Evolutionary conservation across 345 rosid species (phyloP), one percentile per base, ranked within the genome.

Genomic region (Triadica sebifera): DNA sequence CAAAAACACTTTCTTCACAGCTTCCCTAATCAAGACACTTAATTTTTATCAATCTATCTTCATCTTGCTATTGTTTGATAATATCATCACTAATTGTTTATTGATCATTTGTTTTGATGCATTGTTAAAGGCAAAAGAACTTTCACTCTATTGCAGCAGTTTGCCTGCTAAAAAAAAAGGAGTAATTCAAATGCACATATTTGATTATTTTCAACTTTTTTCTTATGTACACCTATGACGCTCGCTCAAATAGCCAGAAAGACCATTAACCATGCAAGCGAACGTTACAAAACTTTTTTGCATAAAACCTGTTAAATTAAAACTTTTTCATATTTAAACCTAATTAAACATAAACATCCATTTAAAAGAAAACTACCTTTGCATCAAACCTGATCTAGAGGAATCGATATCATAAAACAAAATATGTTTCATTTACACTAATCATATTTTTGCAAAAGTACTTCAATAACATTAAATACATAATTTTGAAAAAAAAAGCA

Each of bases 161-260:
- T 95, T 87, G 61, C 91, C 97, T 20, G 98, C 99, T 69, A n/a
- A n/a, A 95, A 75, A 69, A 91, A 90, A 78, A 98, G 98, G 0
- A 95, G 90, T 80, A 95, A 83, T 77, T 95, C 97, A 73, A 95
- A 84, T 38, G 94, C 89, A 73, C 89, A 86, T n/a, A 87, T 63
- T 81, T 86, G 75, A 75, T 77, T 76, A 34, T 81, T 89, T 66
- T 85, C 86, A 38, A 76, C 84, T 22, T 39, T 76, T 79, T 71
- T 87, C 73, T 74, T 87, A 62, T 53, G 80, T 65, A 59, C 46
- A 39, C 71, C 83, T 82, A n/a, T n/a, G n/a, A n/a, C n/a, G n/a
- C 86, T 89, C 88, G 86, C 97, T 90, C 82, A 0, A 82, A 79
- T 49, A n/a, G n/a, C n/a, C n/a, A n/a, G n/a, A n/a, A n/a, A n/a